Evolutionary conservation across 257 asterid species (phyloP).

Genomic region (Ilex asprella): DNA sequence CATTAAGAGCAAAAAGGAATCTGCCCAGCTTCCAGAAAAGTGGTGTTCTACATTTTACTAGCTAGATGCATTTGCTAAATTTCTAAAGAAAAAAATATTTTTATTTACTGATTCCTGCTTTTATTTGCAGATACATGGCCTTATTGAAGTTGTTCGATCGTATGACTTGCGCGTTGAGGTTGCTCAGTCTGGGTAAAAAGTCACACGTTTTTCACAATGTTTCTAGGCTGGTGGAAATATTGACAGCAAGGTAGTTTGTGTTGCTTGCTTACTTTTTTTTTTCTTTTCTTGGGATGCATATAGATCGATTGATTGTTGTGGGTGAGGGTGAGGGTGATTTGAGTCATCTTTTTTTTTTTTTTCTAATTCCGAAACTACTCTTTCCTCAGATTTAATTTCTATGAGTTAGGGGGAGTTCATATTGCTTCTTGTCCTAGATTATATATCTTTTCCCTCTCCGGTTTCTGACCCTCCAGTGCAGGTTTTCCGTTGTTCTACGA

Average conservation of each 20-base stretch:
- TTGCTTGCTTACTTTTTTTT: background rate
- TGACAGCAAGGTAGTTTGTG: conserved; percentile 55
- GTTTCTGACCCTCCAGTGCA: too few species aligned
- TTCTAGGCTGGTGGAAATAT: conserved; percentile 51
- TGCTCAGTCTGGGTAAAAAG: conserved; percentile 52
- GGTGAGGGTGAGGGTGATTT: too few species aligned
- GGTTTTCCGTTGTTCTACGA: too few species aligned
- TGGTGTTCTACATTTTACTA: conserved; percentile 17
- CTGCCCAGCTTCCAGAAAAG: conserved; percentile 51
- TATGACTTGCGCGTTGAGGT: conserved; percentile 58
- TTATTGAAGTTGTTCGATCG: conserved; percentile 50
- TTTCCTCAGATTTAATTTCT: too few species aligned
- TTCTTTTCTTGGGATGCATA: background rate
- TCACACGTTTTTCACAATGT: conserved; percentile 46
- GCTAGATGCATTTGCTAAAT: background rate
- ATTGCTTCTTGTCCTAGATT: too few species aligned
- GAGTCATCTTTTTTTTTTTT: too few species aligned
- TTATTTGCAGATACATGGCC: conserved; percentile 38
- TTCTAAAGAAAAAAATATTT: conserved; percentile 8
- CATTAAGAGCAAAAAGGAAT: conserved; percentile 24
- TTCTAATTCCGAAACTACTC: too few species aligned
- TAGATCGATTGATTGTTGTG: too few species aligned
- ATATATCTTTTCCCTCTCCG: too few species aligned
- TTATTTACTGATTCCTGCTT: conserved; percentile 7
- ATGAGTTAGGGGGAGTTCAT: too few species aligned